Conservation (phyloP, 805 yeast species). For the Starmerella tilneyi region DNA sequence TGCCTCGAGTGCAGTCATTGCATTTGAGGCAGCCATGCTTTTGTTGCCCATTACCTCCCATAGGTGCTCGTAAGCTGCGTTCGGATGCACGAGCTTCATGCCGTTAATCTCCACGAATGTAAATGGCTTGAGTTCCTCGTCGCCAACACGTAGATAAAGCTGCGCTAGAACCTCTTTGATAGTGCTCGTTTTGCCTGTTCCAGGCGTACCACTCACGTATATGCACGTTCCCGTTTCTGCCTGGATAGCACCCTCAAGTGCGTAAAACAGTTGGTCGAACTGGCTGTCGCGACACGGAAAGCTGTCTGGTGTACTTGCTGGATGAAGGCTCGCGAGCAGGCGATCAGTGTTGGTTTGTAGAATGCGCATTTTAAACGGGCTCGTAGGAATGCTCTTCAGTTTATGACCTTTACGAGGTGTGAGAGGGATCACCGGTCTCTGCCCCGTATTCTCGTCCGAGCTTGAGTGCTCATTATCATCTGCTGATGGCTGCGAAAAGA, state of each 20-base stretch:
- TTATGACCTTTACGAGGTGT: not conserved
- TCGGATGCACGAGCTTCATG: conserved; percentile 68
- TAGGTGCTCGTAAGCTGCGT: conserved; percentile 66
- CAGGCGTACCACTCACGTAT: conserved; percentile 94
- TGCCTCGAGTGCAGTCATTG: conserved; percentile 60
- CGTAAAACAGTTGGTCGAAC: conserved; percentile 56
- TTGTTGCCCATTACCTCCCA: conserved; percentile 63
- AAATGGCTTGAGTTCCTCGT: conserved; percentile 41
- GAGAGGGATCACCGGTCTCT: not conserved
- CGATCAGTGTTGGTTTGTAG: conserved; percentile 3
- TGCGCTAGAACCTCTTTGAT: conserved; percentile 74
- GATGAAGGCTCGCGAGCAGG: conserved; percentile 15
- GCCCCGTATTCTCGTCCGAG: not conserved
- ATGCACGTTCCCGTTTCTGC: conserved; percentile 70
- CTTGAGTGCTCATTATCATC: too few species aligned
- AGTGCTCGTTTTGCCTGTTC: conserved; percentile 94
- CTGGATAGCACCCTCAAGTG: conserved; percentile 60
- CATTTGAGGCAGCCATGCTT: conserved; percentile 49
- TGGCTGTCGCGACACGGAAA: conserved; percentile 84
- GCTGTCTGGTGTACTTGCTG: conserved; percentile 33
- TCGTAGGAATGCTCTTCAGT: not conserved
- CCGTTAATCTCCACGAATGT: conserved; percentile 84
- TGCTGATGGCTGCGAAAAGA: too few species aligned
- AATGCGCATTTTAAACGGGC: not conserved
- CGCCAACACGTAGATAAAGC: conserved; percentile 38